Base-by-base conservation (phyloP, 108 stramenopile genomes). In the Nitzschia sp. region DNA sequence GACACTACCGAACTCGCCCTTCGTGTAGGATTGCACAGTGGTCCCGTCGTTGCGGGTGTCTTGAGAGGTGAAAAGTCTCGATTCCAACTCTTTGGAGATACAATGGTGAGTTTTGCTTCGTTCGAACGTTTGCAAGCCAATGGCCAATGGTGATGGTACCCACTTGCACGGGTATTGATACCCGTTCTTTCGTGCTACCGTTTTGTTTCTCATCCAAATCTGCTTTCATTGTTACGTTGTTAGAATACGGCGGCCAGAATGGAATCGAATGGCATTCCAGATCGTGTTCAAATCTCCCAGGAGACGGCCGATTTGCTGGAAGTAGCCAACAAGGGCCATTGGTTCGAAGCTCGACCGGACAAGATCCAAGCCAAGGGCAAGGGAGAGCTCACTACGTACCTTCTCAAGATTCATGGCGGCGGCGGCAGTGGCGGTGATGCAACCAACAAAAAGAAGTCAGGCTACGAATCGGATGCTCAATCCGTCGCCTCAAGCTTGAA, bases 291-390 rank as follows among this genome's bases (percentile, higher is more conserved):
- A 28, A 32, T 47, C 34, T 68, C 67, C 21, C 45, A 45, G 23
- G 47, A 68, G 21, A 70, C 75, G 16, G 75, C 68, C 5, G 75
- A 76, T 44, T 5, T 70, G 6, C 53, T 76, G 17, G 25, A 48
- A 15, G 61, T 17, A 3, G 47, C 5, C 21, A 66, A 66, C 17
- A 76, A 71, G 36, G 62, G 27, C 9, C 26, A 54, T 15, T 76
- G 75, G 75, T 44, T 70, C 4, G 44, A 22, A 21, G 13, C 25
- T 54, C 45, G 75, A 36, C 60, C 2, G 11, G 75, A 66, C 21
- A 27, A 53, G 32, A 62, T 76, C 3, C 68, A 32, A 23, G 75
- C 69, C 21, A 76, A 76, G 41, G 75, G 75, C 8, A 76, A 76
- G 30, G 75, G 75, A 16, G 15, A 4, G 28, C 5, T 76, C 11